Base-by-base conservation (phyloP, 2,329 filamentous ascomycete genomes). In the Fusarium pseudocircinatum region DNA sequence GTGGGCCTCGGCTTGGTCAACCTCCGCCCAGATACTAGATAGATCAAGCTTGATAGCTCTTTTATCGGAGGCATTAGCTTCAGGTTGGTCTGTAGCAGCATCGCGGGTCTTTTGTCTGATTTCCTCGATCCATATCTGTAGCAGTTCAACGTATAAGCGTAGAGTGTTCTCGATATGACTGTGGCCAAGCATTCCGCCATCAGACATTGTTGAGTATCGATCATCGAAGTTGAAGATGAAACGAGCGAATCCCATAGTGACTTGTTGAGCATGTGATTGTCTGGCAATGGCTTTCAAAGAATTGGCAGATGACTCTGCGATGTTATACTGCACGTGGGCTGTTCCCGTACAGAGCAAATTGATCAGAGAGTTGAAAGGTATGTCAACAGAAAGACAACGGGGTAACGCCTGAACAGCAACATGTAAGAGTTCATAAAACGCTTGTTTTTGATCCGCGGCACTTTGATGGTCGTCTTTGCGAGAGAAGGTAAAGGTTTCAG, bases 211-310 rank as follows among this genome's bases (percentile, higher is more conserved):
- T 2, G 96, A 94, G 81, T 99, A 99, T 30, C 95, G 91, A 75
- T 97, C 95, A 81, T 99, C 97, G 80, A 98, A 99, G 76, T 96
- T 97, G 85, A 99, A 99, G 60, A 99, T 99, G 82, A 98, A 99
- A 32, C 95, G 89, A 42, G 96, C 94, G 82, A 99, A 99, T 0
- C 96, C 96, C 82, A 97, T 97, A 1, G 95, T 97, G 7, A 99
- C 96, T 81, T 96, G 94, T 76, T 99, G 95, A 1, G 96, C 95
- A 82, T 97, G 93, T 13, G 93, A 94, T 78, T 99, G 96, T 37
- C 94, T 89, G 16, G 97, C 96, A 77, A 99, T 99, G 0, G 96
- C 96, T 81, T 98, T 98, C 22, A 99, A 84, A 3, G 96, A 98
- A 75, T 95, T 93, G 7, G 95, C 94, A 3, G 97, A 98, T 2